A percentile compares a stretch with the other conserved stretches of the same genome.
Conservation (phyloP, 768 basidiomycete species). For the Mycena crocata region DNA sequence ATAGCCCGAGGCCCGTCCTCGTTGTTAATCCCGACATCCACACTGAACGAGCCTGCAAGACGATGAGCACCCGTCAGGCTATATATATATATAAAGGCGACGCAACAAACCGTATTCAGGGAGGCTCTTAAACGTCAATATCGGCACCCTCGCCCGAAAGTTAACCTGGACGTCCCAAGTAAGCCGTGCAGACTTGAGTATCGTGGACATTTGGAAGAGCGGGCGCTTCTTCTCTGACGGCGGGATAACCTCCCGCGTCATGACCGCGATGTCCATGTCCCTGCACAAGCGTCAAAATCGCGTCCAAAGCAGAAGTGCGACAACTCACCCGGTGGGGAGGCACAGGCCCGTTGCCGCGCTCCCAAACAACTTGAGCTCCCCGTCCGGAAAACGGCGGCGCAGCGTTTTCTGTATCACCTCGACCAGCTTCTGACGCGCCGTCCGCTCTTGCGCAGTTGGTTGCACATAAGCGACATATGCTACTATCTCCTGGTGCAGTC, state of each 20-base stretch:
- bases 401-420: conserved; percentile 59
- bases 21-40: conserved; percentile 78
- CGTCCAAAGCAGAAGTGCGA: not conserved
- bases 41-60: conserved; percentile 61
- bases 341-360: conserved; percentile 67
- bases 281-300: conserved; percentile 44
- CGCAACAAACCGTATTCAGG: conserved; percentile 49
- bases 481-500: conserved; percentile 74
- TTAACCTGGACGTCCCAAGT: conserved; percentile 50
- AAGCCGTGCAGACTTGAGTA: conserved; percentile 57
- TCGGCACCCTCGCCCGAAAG: conserved; percentile 61
- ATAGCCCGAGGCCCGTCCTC: conserved; percentile 65
- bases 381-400: conserved; percentile 55
- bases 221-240: conserved; percentile 51
- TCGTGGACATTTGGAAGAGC: conserved; percentile 60
- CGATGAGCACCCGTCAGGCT: not conserved
- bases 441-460: conserved; percentile 64
- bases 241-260: conserved; percentile 41
- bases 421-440: conserved; percentile 58
- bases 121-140: conserved; percentile 67
- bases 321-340: conserved; percentile 51
- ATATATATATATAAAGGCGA: not conserved
- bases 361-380: conserved; percentile 67
- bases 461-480: conserved; percentile 67
- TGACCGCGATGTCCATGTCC: conserved; percentile 72